These are phyloP conservation scores for Aspergillus versicolor DNA, from an alignment of 2,329 filamentous ascomycete species.

Conservation along the genomic window DNA sequence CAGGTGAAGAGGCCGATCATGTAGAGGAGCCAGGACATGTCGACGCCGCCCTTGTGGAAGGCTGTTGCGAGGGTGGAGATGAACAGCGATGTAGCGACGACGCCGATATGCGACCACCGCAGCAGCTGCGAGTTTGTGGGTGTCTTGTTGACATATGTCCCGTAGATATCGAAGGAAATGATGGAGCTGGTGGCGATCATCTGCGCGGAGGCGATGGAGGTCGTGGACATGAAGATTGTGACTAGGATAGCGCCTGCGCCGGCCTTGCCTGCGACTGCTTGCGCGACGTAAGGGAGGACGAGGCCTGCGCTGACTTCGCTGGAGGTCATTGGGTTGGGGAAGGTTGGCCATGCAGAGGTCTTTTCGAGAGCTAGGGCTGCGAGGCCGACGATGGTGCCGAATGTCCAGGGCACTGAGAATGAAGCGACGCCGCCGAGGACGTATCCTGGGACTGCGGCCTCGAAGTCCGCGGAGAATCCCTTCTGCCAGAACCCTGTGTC, in stretches of 20 bases:
- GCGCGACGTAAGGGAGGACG: too few relatives aligned
- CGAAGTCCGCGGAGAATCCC: slow-evolving; percentile 1
- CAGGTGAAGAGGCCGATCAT: slow-evolving; percentile 4
- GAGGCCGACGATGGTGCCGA: slow-evolving; percentile 1
- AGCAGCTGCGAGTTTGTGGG: not conserved
- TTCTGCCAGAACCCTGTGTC: slow-evolving; percentile 6
- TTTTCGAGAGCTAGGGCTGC: too few relatives aligned
- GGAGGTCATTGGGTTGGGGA: too few relatives aligned
- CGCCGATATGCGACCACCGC: slow-evolving; percentile 2
- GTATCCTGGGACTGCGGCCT: not conserved
- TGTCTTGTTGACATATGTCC: too few relatives aligned
- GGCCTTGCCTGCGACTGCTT: too few relatives aligned
- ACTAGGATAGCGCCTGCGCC: too few relatives aligned
- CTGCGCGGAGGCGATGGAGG: too few relatives aligned
- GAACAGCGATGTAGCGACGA: slow-evolving; percentile 1
- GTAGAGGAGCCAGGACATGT: slow-evolving; percentile 5
- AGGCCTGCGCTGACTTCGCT: too few relatives aligned
- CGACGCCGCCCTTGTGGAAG: slow-evolving; percentile 2
- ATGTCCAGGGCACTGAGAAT: slow-evolving; percentile 1
- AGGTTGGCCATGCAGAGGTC: too few relatives aligned
- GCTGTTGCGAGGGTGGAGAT: slow-evolving; percentile 4
- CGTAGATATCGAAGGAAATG: too few relatives aligned
- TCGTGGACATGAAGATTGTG: too few relatives aligned
- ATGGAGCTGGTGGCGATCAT: too few relatives aligned
- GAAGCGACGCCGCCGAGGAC: slow-evolving; percentile 31